Evolutionary conservation across 805 yeast genomes (phyloP).

Genomic region (Kluyveromyces starmeri): DNA sequence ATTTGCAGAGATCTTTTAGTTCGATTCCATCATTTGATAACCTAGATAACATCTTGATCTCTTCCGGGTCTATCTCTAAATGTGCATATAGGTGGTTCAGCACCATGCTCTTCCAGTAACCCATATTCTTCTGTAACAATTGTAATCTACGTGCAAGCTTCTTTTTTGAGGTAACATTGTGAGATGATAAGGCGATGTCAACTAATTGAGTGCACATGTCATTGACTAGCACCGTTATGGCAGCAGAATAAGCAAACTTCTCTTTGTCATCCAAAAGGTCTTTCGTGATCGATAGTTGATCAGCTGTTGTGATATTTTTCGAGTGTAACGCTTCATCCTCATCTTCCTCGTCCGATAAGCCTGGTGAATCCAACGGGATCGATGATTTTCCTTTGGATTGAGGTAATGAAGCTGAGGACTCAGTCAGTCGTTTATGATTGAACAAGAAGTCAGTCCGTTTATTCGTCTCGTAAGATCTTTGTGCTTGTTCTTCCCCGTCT

Average conservation of each 20-base stretch:
- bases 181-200: conserved; percentile 39
- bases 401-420: conserved; percentile 5
- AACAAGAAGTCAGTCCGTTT: conserved; percentile 50
- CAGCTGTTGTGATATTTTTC: conserved; percentile 30
- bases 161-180: conserved; percentile 34
- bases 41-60: conserved; percentile 78
- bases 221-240: conserved; percentile 64
- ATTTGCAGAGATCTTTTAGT: conserved; percentile 58
- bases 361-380: conserved; percentile 6
- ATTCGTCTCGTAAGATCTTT: conserved; percentile 49
- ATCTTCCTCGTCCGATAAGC: conserved; percentile 30
- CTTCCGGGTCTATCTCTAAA: conserved; percentile 67
- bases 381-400: conserved; percentile 9
- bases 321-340: conserved; percentile 29
- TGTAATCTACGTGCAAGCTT: conserved; percentile 53
- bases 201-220: conserved; percentile 81
- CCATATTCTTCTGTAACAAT: conserved; percentile 65
- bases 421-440: conserved; percentile 27
- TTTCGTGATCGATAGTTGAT: conserved; percentile 70
- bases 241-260: conserved; percentile 85
- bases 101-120: conserved; percentile 73
- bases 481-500: conserved; percentile 78
- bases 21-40: conserved; percentile 77
- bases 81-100: conserved; percentile 70
- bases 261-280: conserved; percentile 74